Percentiles rank a stretch among this genome's conserved stretches.
Conservation (phyloP, 2,329 filamentous ascomycete species). For the Arthrobotrys sphaeroides region DNA sequence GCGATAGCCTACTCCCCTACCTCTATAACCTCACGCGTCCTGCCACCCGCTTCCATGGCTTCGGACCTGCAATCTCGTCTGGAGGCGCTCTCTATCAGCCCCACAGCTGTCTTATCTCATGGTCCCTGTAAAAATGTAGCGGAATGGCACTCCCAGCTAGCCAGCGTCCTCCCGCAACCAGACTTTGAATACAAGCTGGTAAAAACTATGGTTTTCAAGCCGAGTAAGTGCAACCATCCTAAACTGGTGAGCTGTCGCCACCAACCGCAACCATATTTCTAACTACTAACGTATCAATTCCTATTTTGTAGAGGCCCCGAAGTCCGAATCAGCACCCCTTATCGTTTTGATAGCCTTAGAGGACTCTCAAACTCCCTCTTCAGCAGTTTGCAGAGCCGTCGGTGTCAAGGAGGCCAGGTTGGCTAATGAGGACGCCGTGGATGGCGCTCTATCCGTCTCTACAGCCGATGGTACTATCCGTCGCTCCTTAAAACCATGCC, state of each 20-base stretch:
- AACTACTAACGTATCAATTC: neutral
- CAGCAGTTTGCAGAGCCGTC: slow-evolving; percentile 55
- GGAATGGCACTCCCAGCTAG: slow-evolving; percentile 57
- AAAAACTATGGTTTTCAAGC: slow-evolving; percentile 59
- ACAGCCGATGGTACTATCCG: slow-evolving; percentile 56
- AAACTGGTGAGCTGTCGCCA: neutral
- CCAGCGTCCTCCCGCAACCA: slow-evolving; percentile 49
- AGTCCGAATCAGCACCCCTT: slow-evolving; percentile 56
- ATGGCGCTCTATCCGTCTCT: slow-evolving; percentile 54
- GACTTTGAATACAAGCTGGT: slow-evolving; percentile 56
- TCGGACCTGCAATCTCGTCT: slow-evolving; percentile 38
- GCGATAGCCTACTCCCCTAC: neutral
- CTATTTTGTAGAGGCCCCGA: slow-evolving; percentile 56
- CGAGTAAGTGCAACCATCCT: slow-evolving; percentile 53
- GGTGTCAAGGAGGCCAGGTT: slow-evolving; percentile 57
- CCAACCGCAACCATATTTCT: neutral
- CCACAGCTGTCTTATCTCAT: slow-evolving; percentile 54
- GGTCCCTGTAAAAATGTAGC: slow-evolving; percentile 55
- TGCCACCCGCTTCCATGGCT: slow-evolving; percentile 31
- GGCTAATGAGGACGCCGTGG: slow-evolving; percentile 55
- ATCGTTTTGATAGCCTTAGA: slow-evolving; percentile 57
- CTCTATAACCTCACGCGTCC: neutral
- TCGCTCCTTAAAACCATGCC: too few species aligned
- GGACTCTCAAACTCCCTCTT: slow-evolving; percentile 56
- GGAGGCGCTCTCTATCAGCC: slow-evolving; percentile 33